phyloP scores from a whole-genome alignment of 176 grass and related monocot species.

The Urochloa ruziziensis region DNA sequence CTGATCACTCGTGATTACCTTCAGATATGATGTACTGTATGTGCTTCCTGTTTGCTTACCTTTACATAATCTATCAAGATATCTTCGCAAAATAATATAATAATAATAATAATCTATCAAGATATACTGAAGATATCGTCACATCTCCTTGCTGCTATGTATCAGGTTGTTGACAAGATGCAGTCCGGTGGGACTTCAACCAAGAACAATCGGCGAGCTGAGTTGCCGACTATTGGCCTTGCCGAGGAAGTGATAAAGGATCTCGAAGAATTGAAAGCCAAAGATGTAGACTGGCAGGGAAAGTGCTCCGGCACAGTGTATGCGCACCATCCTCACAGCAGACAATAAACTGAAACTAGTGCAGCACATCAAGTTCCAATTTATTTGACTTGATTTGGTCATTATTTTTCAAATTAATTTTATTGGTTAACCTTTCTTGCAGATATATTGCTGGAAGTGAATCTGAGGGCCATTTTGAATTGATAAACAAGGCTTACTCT shows the following conservation, averaged over 20 bases:
- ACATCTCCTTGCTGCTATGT: not conserved
- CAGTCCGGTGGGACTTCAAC: constrained; percentile 64
- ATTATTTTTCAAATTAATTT: not conserved
- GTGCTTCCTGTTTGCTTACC: not conserved
- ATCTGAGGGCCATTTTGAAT: constrained; percentile 78
- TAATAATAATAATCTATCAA: no score
- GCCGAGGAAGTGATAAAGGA: constrained; percentile 43
- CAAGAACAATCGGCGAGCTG: constrained; percentile 60
- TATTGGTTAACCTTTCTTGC: constrained; percentile 29
- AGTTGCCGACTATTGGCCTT: constrained; percentile 65
- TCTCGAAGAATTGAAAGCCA: constrained; percentile 65
- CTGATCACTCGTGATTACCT: constrained; percentile 2
- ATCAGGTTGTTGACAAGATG: constrained; percentile 90
- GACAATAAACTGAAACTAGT: not conserved
- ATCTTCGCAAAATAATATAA: not conserved
- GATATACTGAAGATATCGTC: not conserved
- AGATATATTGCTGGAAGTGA: constrained; percentile 95
- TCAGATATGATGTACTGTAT: not conserved
- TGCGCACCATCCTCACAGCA: constrained; percentile 9
- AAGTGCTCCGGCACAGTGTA: constrained; percentile 99
- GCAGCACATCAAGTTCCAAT: not conserved
- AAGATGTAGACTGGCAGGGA: constrained; percentile 83
- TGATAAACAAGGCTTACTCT: constrained; percentile 93
- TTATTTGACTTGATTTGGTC: not conserved
- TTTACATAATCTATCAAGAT: not conserved